These are phyloP conservation scores for Blepharisma stoltei DNA, from an alignment of 73 alveolate species.

Conservation along the genomic window DNA sequence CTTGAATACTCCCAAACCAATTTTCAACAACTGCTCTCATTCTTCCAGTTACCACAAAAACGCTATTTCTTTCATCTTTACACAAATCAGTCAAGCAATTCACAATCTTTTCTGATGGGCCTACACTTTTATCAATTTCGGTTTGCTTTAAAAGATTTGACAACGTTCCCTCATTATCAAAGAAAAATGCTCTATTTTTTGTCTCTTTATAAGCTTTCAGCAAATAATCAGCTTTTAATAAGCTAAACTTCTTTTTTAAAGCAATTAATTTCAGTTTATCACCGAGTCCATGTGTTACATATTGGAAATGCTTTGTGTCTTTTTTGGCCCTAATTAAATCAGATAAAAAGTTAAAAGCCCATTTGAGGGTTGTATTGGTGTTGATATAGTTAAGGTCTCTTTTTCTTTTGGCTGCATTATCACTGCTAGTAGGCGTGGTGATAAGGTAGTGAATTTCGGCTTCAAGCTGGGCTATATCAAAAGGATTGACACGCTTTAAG, in stretches of 20 bases:
- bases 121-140: background rate
- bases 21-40: background rate
- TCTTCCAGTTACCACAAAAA: constrained; percentile 7
- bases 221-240: background rate
- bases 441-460: background rate
- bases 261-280: constrained; percentile 26
- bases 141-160: background rate
- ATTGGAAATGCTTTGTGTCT: constrained; percentile 12
- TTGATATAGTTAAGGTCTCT: background rate
- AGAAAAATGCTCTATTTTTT: constrained; percentile 4
- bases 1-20: background rate
- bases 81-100: background rate
- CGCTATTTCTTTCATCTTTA: background rate
- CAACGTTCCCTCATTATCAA: constrained; percentile 27
- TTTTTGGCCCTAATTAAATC: background rate
- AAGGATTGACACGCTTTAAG: constrained; percentile 55
- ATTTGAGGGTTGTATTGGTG: background rate
- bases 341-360: constrained; percentile 16
- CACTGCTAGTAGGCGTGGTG: background rate
- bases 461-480: constrained; percentile 35
- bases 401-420: background rate
- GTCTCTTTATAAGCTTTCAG: constrained; percentile 2
- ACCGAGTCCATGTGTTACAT: constrained; percentile 19
- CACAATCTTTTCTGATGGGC: background rate
- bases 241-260: background rate